Conservation (phyloP, 495 filamentous ascomycete genomes). For the Podospora appendiculata region DNA sequence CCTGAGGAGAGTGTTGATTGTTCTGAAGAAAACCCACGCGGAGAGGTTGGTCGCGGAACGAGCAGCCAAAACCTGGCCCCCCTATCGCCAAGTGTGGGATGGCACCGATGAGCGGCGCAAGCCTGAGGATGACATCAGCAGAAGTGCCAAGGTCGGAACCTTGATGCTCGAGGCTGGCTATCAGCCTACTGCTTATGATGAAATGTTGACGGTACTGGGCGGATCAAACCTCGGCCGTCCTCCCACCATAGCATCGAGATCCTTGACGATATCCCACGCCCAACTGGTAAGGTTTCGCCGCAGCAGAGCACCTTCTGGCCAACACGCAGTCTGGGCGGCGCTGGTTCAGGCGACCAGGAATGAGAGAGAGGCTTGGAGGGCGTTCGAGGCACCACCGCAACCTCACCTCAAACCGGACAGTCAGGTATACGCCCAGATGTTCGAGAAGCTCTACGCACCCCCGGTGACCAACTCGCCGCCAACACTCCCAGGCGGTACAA, state of each 20-base stretch:
- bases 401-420: constrained; percentile 17
- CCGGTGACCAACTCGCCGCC: constrained; percentile 1
- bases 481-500: constrained; percentile 30
- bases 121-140: constrained; percentile 32
- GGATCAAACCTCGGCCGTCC: constrained; percentile 20
- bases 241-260: constrained; percentile 36
- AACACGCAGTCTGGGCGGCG: constrained; percentile 32
- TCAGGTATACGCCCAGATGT: constrained; percentile 38
- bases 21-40: constrained; percentile 24
- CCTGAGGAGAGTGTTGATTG: constrained; percentile 31
- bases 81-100: constrained; percentile 34
- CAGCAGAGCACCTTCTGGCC: constrained; percentile 14
- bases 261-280: too few relatives aligned
- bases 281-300: constrained; percentile 7
- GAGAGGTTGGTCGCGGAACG: constrained; percentile 31
- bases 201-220: constrained; percentile 27
- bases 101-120: constrained; percentile 34
- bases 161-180: constrained; percentile 37
- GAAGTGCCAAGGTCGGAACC: constrained; percentile 29
- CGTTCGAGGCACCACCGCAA: constrained; percentile 26
- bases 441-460: constrained; percentile 31
- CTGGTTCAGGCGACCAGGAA: constrained; percentile 34
- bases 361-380: constrained; percentile 35
- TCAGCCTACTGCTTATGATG: constrained; percentile 21
- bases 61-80: constrained; percentile 36